Conservation (phyloP, 192 early-diverging fungal species). For the Gonapodya prolifera region DNA sequence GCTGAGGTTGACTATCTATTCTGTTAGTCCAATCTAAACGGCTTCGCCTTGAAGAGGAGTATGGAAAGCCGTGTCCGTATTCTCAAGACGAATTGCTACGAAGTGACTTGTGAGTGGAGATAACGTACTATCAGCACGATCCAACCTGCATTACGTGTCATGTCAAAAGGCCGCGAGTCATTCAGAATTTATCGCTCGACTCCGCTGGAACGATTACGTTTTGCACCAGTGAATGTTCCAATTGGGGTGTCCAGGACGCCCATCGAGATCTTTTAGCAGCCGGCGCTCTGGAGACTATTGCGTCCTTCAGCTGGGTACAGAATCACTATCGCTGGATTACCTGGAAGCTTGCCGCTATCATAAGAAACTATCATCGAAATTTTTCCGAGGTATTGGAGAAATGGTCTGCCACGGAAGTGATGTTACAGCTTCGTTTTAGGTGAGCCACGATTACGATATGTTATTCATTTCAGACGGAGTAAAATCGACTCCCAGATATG, state of each 20-base stretch:
- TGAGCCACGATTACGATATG: slow-evolving; percentile 15
- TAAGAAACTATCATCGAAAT: slow-evolving; percentile 34
- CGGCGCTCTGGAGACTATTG: slow-evolving; percentile 23
- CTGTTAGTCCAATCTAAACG: neutral
- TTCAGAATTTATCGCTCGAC: too few relatives aligned
- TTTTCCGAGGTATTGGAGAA: neutral
- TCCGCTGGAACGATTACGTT: too few relatives aligned
- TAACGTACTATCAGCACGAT: too few relatives aligned
- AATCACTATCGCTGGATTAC: slow-evolving; percentile 60
- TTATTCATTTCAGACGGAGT: neutral
- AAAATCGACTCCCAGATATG: slow-evolving; percentile 33
- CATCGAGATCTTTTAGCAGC: slow-evolving; percentile 17
- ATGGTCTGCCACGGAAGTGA: slow-evolving; percentile 28
- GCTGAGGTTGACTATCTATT: neutral
- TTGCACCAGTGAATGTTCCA: too few relatives aligned
- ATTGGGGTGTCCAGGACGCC: slow-evolving; percentile 40
- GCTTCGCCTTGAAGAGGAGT: neutral
- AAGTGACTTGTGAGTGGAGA: neutral
- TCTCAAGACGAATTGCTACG: neutral
- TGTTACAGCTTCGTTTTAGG: slow-evolving; percentile 37
- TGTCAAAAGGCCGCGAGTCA: too few relatives aligned
- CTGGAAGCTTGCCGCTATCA: slow-evolving; percentile 56
- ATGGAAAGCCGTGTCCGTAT: neutral
- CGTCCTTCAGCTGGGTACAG: slow-evolving; percentile 30
- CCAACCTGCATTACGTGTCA: too few relatives aligned